Base-by-base conservation (phyloP, 305 asterid genomes). In the Nicotiana rustica region DNA sequence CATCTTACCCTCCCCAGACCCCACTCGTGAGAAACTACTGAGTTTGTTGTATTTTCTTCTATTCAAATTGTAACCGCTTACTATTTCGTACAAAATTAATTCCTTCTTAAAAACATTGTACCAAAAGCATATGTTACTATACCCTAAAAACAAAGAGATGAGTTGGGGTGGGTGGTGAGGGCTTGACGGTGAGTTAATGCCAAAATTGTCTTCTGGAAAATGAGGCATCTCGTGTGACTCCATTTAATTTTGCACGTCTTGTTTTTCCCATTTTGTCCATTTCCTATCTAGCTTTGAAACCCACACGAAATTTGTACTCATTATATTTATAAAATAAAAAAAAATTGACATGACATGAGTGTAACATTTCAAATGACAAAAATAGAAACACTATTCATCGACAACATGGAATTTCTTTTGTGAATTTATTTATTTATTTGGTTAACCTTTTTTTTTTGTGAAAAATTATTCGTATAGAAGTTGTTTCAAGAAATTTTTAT, bases 201-300 rank as follows among this genome's bases (percentile, higher is more conserved):
- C 17, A 29, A 76, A 73, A 75, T 75, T 41, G 17, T 52, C 59
- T 52, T 12, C 61, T 57, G 80, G 55, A 10, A 6, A 70, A 84
- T 61, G 68, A 79, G 76, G 76, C 81, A 59, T 83, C 60, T 83
- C 80, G 59, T 35, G 83, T 79, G 86, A 83, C 5, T 71, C 60
- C 25, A 71, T 69, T 78, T 71, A 59, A 83, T 83, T 29, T 1
- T 79, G 19, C 56, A 12, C 2, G 21, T 57, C 61, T 6, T 18
- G 52, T 47, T 75, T 66, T 67, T 25, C 6, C 60, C 19, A 59
- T 56, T 56, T 56, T 60, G 9, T 81, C 62, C 19, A 25, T 81
- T 70, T 33, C 13, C 36, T 64, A 17, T 8, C 21, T n/a, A 18
- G 2, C n/a, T 13, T 73, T 2, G 79, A 47, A 71, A 47, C 14